Base-by-base conservation (phyloP, 306 rosid species). In the Vigna nakashimae region DNA sequence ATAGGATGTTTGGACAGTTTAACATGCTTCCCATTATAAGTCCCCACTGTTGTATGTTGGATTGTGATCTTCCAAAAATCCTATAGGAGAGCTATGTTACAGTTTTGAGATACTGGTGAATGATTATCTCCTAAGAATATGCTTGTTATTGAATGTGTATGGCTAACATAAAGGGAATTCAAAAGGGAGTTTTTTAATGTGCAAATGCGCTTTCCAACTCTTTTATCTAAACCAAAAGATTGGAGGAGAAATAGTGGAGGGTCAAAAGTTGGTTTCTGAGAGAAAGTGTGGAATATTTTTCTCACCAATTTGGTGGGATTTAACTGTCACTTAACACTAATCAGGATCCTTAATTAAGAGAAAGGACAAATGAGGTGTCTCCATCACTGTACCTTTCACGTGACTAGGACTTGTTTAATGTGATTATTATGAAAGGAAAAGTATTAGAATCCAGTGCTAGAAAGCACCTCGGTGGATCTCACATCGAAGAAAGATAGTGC, bases 301-400 rank as follows among this genome's bases (percentile, higher is more conserved):
- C 5, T 60, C 2, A 30, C 22, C 15, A 10, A 5, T 57, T 9
- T 45, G 76, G 56, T 32, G 32, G 56, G 12, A 17, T 74, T 57
- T 49, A 51, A 79, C 60, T 22, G 80, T 67, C 80, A 74, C 14
- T 58, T 49, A 59, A 74, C 60, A 57, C 26, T 67, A 0, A 45
- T 60, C 6, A 70, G 65, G 36, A 51, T 32, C 60, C 7, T 4
- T 51, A 15, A 59, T 69, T 28, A 40, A 38, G 71, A 4, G 57
- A 40, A 79, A 72, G 38, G 71, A 52, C 83, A 69, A 59, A 9
- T 34, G 59, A 28, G 57, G 40, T 75, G 69, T 80, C 53, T 10
- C 18, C 68, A 30, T 67, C 8, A 48, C 4, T 24, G 56, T 42
- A 14, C 40, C 73, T 83, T 67, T 68, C 73, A 73, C 40, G 71